Evolutionary conservation across 768 basidiomycete genomes (phyloP).

Genomic region (Tulasnella sp.): DNA sequence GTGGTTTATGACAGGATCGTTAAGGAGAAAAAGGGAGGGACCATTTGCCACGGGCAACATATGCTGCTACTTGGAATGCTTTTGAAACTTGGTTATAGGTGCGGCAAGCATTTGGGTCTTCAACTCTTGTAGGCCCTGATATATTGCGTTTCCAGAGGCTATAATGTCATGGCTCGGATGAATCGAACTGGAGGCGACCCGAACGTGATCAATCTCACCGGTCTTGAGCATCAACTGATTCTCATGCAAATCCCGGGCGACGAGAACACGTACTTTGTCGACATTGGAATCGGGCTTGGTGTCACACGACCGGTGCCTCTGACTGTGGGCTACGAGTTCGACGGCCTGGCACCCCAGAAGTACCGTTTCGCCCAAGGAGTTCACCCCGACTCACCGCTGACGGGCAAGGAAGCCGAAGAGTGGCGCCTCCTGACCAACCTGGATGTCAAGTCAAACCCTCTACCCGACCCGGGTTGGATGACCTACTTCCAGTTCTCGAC

Average conservation of each 20-base stretch:
- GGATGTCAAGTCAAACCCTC: not conserved
- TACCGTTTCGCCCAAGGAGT: not conserved
- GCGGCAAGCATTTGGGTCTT: not conserved
- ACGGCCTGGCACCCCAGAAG: not conserved
- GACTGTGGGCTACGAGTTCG: not conserved
- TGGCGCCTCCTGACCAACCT: not conserved
- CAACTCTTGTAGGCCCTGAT: no score
- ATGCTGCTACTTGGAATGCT: not conserved
- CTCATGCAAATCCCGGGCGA: no score
- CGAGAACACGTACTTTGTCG: constrained; percentile 1
- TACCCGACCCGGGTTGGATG: not conserved
- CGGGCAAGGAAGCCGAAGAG: not conserved
- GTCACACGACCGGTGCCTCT: not conserved
- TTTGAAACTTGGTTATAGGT: not conserved
- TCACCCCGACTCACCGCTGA: not conserved
- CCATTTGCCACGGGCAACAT: not conserved
- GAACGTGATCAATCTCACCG: no score
- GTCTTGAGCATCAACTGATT: no score
- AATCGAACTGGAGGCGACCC: no score
- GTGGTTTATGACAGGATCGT: not conserved
- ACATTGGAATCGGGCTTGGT: not conserved
- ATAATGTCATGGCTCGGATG: no score
- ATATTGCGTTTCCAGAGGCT: no score
- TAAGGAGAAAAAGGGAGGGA: not conserved
- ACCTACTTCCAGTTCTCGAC: not conserved